Conservation (phyloP, 177 flowering plant species). For the Vitis hybrid region DNA sequence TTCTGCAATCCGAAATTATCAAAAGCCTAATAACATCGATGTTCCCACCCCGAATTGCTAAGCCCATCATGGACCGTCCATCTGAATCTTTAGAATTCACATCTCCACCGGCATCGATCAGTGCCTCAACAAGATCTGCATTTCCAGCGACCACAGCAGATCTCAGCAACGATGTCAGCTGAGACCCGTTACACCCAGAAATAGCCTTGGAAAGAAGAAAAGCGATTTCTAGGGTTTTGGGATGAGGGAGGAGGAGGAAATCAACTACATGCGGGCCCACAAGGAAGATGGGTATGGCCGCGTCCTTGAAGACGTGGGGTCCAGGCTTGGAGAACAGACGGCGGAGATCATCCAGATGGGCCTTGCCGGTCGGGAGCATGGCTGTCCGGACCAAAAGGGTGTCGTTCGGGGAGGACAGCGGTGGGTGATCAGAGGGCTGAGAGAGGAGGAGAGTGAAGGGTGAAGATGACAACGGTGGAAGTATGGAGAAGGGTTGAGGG, state of each 20-base stretch:
- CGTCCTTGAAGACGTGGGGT: constrained; percentile 67
- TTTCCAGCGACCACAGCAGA: constrained; percentile 38
- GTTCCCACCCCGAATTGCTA: constrained; percentile 42
- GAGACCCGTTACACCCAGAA: constrained; percentile 37
- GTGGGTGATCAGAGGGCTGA: constrained; percentile 31
- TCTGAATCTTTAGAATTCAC: constrained; percentile 30
- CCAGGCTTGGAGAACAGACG: constrained; percentile 59
- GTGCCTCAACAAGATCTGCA: constrained; percentile 24
- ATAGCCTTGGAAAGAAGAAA: constrained; percentile 43
- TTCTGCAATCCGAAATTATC: constrained; percentile 40
- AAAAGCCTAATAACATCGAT: constrained; percentile 35
- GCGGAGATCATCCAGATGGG: constrained; percentile 51
- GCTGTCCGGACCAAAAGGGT: constrained; percentile 46
- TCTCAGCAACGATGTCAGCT: constrained; percentile 41
- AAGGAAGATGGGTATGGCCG: constrained; percentile 48
- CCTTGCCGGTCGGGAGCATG: constrained; percentile 75
- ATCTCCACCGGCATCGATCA: constrained; percentile 66
- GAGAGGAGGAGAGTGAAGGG: constrained; percentile 34
- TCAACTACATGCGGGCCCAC: constrained; percentile 54
- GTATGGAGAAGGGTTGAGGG: constrained; percentile 29
- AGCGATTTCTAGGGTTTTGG: constrained; percentile 19
- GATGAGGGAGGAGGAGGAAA: constrained; percentile 24
- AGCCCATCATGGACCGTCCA: constrained; percentile 34
- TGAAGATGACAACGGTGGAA: constrained; percentile 61
- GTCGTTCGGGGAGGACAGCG: constrained; percentile 31